Base-by-base conservation (phyloP, 768 basidiomycete species). In the Naematelia aurantialba region DNA sequence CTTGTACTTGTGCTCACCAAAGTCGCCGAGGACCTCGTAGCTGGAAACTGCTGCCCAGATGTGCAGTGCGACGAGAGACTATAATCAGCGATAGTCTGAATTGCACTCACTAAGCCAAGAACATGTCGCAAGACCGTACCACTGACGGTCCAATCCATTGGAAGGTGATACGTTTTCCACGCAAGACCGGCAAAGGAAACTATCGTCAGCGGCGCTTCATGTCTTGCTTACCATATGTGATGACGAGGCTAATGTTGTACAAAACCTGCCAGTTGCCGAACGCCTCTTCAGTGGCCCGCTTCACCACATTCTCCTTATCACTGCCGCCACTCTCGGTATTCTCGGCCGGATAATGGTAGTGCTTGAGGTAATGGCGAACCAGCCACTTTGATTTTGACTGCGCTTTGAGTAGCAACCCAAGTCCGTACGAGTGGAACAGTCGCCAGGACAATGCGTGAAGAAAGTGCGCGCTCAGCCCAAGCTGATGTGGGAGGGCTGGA, bases 251-350 rank as follows among this genome's bases (percentile, higher is more conserved):
- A 76, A 91, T 76, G 76, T 97, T 98, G 75, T 93, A 98, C 25
- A 90, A 81, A 3, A 82, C 82, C 78, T 97, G 97, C 92, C 93
- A 99, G 76, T 96, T 97, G 25, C 83, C 81, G 68, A 97, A 99
- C 0, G 94, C 91, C 73, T 99, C 96, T 39, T 85, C 82, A n/a
- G 92, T 84, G 0, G 94, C 93, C 47, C 85, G 84, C 58, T 85
- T 82, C 3, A 83, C 85, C 14, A 82, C 83, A 56, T 88, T 85
- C 58, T 84, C 81, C 47, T 81, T 80, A 8, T 85, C 83, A 45
- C 63, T 63, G 51, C 64, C 63, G 0, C 48, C 49, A n/a, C 54
- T 53, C 21, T 62, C 60, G 1, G 30, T 30, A 19, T 26, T 56
- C 27, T 61, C 56, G 31, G 53, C 64, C 13, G 69, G 73, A 76